These are phyloP conservation scores for Novakomyces olei DNA, from an alignment of 805 yeast species.

Conservation along the genomic window DNA sequence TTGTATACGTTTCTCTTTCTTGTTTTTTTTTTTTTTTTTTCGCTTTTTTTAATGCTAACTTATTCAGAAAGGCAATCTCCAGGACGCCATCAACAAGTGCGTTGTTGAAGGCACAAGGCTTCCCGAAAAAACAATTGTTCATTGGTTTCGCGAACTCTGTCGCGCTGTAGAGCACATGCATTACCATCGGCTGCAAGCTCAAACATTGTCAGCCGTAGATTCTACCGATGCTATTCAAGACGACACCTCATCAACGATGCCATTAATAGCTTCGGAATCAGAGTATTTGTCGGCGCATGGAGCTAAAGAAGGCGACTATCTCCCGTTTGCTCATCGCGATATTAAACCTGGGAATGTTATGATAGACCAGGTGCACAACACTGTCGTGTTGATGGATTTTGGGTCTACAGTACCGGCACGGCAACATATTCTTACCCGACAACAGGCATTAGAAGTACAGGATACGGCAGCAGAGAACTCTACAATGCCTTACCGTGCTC, in stretches of 20 bases:
- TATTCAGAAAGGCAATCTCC: conserved; percentile 45
- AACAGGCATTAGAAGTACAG: conserved; percentile 52
- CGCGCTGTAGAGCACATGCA: conserved; percentile 63
- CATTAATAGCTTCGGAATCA: too few species aligned
- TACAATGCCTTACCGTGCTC: conserved; percentile 72
- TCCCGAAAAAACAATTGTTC: conserved; percentile 40
- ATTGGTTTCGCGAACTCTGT: conserved; percentile 44
- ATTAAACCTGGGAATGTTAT: conserved; percentile 76
- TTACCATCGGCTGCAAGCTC: too few species aligned
- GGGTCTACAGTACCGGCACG: conserved; percentile 59
- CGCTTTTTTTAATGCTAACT: too few species aligned
- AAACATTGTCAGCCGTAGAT: too few species aligned
- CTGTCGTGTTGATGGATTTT: conserved; percentile 59
- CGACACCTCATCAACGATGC: too few species aligned
- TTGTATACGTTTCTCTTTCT: too few species aligned
- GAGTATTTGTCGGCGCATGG: too few species aligned
- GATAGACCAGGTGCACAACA: conserved; percentile 43
- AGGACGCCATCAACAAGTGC: conserved; percentile 50
- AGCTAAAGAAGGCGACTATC: too few species aligned
- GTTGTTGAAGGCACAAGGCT: conserved; percentile 32
- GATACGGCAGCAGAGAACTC: conserved; percentile 71
- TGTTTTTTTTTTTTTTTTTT: too few species aligned
- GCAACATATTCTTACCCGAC: conserved; percentile 30
- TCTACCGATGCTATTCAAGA: too few species aligned
- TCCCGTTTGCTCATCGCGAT: conserved; percentile 75